Evolutionary conservation across 306 rosid genomes (phyloP).

Genomic region (Dryas octopetala): DNA sequence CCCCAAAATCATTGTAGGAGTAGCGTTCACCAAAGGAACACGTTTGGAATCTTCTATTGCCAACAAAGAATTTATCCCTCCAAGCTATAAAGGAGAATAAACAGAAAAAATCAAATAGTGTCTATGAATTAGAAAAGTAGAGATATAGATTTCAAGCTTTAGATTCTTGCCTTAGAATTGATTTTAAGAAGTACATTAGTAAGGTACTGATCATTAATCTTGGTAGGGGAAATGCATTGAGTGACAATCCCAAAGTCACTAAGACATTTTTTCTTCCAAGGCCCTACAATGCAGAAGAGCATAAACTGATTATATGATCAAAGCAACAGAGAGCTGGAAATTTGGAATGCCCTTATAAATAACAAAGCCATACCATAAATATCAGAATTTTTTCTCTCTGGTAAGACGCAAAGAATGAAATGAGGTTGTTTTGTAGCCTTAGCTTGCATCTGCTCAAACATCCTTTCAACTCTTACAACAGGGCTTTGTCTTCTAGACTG

Average conservation of each 20-base stretch:
- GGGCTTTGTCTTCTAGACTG: slow-evolving; percentile 54
- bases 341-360: neutral
- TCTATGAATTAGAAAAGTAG: slow-evolving; percentile 7
- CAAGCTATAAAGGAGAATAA: slow-evolving; percentile 52
- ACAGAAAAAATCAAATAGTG: slow-evolving; percentile 16
- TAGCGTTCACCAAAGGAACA: slow-evolving; percentile 69
- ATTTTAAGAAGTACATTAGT: slow-evolving; percentile 89
- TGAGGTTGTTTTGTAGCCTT: slow-evolving; percentile 57
- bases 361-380: slow-evolving; percentile 60
- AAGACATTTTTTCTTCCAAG: slow-evolving; percentile 87
- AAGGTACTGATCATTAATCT: slow-evolving; percentile 77
- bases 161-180: slow-evolving; percentile 75
- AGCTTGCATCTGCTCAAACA: slow-evolving; percentile 57
- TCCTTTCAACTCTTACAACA: slow-evolving; percentile 77
- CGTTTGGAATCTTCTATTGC: slow-evolving; percentile 66
- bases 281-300: slow-evolving; percentile 52
- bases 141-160: neutral
- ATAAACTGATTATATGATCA: slow-evolving; percentile 15
- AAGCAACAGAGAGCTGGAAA: slow-evolving; percentile 18
- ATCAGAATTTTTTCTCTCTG: slow-evolving; percentile 75
- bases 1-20: slow-evolving; percentile 89
- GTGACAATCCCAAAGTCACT: slow-evolving; percentile 71
- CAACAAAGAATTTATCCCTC: slow-evolving; percentile 88
- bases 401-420: slow-evolving; percentile 81
- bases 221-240: slow-evolving; percentile 81